These are phyloP conservation scores for Cystobasidium onofrii DNA, from an alignment of 768 basidiomycete species.

Conservation along the genomic window DNA sequence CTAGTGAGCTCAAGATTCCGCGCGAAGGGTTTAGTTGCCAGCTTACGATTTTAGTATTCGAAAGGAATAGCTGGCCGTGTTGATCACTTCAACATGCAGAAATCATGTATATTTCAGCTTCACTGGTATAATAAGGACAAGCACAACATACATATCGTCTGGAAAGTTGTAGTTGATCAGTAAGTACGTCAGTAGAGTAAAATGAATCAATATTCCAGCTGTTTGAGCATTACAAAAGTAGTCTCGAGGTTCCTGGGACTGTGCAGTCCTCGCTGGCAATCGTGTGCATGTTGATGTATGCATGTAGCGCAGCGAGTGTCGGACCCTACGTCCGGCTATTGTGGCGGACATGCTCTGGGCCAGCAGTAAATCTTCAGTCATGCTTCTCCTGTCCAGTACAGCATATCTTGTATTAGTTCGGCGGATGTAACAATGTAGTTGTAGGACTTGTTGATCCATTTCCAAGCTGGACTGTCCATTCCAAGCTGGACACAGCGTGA, in stretches of 20 bases:
- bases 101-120: too few relatives aligned
- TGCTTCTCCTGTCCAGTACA: too few relatives aligned
- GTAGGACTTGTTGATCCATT: too few relatives aligned
- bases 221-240: background rate
- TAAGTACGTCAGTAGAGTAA: background rate
- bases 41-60: slow-evolving; percentile 13
- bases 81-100: slow-evolving; percentile 37
- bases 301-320: background rate
- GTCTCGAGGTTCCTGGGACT: background rate
- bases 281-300: background rate
- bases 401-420: background rate
- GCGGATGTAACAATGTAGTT: too few relatives aligned
- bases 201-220: too few relatives aligned
- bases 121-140: too few relatives aligned
- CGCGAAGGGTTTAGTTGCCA: background rate
- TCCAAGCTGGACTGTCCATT: background rate
- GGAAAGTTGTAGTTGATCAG: background rate
- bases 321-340: background rate
- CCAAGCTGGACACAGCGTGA: background rate
- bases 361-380: too few relatives aligned
- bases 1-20: too few relatives aligned
- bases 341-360: background rate
- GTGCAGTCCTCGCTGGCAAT: background rate
- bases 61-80: slow-evolving; percentile 38
- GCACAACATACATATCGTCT: slow-evolving; percentile 19